Conservation (phyloP, 306 rosid species). For the Glycine soja region DNA sequence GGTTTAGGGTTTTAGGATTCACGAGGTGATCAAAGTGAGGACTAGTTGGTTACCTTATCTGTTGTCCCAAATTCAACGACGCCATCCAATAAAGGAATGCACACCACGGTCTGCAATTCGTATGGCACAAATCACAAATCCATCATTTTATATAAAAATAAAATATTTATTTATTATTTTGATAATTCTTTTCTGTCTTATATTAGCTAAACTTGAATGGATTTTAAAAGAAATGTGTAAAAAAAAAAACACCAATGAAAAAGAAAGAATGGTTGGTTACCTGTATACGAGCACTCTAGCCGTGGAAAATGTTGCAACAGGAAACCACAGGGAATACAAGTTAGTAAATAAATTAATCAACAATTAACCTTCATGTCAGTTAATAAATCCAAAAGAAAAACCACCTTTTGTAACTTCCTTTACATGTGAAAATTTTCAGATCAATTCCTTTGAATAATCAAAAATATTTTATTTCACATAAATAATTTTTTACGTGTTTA, state of each 20-base stretch:
- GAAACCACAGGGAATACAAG: slow-evolving; percentile 18
- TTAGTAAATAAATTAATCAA: slow-evolving; percentile 36
- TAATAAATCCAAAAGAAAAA: not conserved
- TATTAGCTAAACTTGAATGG: not conserved
- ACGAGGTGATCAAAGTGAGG: not conserved
- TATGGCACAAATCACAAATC: not conserved
- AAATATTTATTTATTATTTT: not conserved
- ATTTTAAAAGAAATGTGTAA: no score
- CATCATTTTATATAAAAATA: not conserved
- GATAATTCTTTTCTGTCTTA: not conserved
- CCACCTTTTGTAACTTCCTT: not conserved
- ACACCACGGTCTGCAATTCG: slow-evolving; percentile 78
- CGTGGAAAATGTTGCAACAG: slow-evolving; percentile 2
- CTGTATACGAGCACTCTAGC: slow-evolving; percentile 92
- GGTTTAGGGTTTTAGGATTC: no score
- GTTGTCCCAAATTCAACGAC: slow-evolving; percentile 93
- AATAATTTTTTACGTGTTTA: no score
- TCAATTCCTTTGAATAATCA: not conserved
- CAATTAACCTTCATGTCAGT: not conserved
- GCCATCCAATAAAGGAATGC: slow-evolving; percentile 89
- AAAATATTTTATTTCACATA: no score
- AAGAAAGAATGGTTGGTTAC: slow-evolving; percentile 44
- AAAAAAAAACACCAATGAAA: no score
- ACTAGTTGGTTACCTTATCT: slow-evolving; percentile 59
- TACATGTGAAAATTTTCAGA: not conserved